Evolutionary conservation across 2,329 filamentous ascomycete species (phyloP).

Genomic region (Colletotrichum aenigma): DNA sequence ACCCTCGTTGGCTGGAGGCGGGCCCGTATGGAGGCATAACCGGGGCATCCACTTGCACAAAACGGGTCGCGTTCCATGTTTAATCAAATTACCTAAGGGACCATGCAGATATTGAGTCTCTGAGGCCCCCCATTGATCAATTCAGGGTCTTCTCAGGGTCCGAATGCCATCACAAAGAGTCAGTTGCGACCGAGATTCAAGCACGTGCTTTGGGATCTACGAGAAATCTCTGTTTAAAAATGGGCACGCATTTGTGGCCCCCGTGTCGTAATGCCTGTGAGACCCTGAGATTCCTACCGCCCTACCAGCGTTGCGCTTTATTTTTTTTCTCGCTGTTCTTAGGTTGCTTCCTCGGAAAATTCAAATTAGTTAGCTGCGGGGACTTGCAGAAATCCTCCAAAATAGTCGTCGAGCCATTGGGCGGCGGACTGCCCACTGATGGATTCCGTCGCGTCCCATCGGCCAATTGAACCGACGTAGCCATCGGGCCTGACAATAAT

Average conservation of each 20-base stretch:
- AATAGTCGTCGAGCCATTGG: conserved; percentile 7
- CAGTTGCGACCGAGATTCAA: background rate
- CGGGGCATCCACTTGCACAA: background rate
- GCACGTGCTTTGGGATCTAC: background rate
- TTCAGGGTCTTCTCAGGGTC: conserved; percentile 4
- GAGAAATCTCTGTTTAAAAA: background rate
- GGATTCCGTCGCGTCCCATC: background rate
- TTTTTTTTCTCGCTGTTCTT: background rate
- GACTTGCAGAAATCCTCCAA: conserved; percentile 10
- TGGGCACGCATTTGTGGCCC: background rate
- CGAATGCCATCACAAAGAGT: background rate
- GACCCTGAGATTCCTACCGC: background rate
- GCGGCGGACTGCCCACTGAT: background rate
- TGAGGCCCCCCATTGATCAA: background rate
- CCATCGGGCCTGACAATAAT: conserved; percentile 25
- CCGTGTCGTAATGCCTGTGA: background rate
- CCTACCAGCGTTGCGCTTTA: background rate
- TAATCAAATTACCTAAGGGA: background rate
- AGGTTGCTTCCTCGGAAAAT: background rate
- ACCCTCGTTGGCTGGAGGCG: background rate
- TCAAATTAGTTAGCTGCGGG: background rate
- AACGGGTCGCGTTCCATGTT: conserved; percentile 1
- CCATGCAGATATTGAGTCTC: background rate
- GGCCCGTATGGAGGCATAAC: background rate
- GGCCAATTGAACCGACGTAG: conserved; percentile 24